Base-by-base conservation (phyloP, 164 flowering plant genomes). In the Macadamia integrifolia region DNA sequence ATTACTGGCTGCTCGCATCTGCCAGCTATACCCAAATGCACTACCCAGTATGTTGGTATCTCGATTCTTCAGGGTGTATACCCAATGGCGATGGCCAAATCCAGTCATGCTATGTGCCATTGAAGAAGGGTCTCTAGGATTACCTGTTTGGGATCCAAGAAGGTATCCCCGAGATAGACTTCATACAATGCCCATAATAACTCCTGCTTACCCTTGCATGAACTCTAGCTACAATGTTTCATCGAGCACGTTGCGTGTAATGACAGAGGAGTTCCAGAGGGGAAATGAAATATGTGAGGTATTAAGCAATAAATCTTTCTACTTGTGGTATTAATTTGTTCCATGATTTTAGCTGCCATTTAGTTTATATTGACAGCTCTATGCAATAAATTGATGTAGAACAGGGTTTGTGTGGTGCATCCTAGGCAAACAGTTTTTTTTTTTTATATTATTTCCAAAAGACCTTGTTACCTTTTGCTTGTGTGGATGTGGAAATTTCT, bases 141-240 rank as follows among this genome's bases (percentile, higher is more conserved):
- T 86, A 77, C 85, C 80, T 61, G 78, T 89, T 62, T 93, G 97
- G 98, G 96, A 93, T 81, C 97, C 98, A n/a, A 77, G 98, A 73
- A 87, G 83, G 74, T 75, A 91, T 79, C 78, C 64, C 6, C 84
- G 81, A 66, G 98, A 93, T 57, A 77, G 86, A 63, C 72, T n/a
- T 52, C 97, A 93, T 78, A 76, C 80, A 69, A 93, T 93, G 97
- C 98, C 98, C 60, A 92, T 90, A 65, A 92, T 92, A 11, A 90
- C 98, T 72, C 98, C 98, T 62, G 98, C 97, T n/a, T 91, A 91
- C 71, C 98, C 96, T 10, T 83, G 87, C 78, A 93, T 93, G 98
- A 93, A 93, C 68, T 91, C 98, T 49, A 93, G 98, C 79, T 93
- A 93, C 84, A 93, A 93, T 82, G 97, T 91, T 0, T 93, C 97